A percentile compares a stretch with the other conserved stretches of the same genome.
phyloP scores from a whole-genome alignment of 1,284 basidiomycete genomes.

The Phylloboletellus chloephorus region DNA sequence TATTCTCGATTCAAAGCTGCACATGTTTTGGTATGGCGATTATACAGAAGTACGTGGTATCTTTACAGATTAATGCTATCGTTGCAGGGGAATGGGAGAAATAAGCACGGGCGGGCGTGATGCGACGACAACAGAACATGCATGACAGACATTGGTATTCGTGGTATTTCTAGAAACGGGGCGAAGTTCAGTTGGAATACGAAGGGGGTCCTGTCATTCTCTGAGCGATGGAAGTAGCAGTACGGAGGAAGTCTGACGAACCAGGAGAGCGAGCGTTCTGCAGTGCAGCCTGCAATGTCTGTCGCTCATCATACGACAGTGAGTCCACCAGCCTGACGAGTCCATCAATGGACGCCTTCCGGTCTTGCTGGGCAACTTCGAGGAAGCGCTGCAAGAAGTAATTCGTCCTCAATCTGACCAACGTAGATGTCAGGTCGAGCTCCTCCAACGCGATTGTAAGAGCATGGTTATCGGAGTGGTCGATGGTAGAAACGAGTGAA shows the following conservation, averaged over 20 bases:
- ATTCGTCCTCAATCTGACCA: slow-evolving; percentile 60
- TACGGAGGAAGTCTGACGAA: slow-evolving; percentile 27
- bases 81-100: background rate
- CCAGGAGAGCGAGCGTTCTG: slow-evolving; percentile 56
- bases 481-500: slow-evolving; percentile 51
- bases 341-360: slow-evolving; percentile 64
- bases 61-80: slow-evolving; percentile 15
- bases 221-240: slow-evolving; percentile 4
- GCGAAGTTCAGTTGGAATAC: slow-evolving; percentile 28
- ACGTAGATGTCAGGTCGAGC: slow-evolving; percentile 56
- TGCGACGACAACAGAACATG: slow-evolving; percentile 5
- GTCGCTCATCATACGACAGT: slow-evolving; percentile 68
- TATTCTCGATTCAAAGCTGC: slow-evolving; percentile 8
- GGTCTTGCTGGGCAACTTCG: slow-evolving; percentile 59
- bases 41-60: slow-evolving; percentile 19
- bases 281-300: slow-evolving; percentile 54
- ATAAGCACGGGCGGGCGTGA: slow-evolving; percentile 1
- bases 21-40: slow-evolving; percentile 13
- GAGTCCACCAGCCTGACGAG: slow-evolving; percentile 63
- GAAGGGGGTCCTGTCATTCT: slow-evolving; percentile 32
- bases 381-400: slow-evolving; percentile 58
- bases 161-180: slow-evolving; percentile 1
- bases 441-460: slow-evolving; percentile 61
- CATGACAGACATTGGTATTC: slow-evolving; percentile 4
- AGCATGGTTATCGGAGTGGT: slow-evolving; percentile 47